Percentiles rank a stretch among this genome's conserved stretches.
phyloP scores from a whole-genome alignment of 768 basidiomycete species.

The Punctularia strigosozonata region DNA sequence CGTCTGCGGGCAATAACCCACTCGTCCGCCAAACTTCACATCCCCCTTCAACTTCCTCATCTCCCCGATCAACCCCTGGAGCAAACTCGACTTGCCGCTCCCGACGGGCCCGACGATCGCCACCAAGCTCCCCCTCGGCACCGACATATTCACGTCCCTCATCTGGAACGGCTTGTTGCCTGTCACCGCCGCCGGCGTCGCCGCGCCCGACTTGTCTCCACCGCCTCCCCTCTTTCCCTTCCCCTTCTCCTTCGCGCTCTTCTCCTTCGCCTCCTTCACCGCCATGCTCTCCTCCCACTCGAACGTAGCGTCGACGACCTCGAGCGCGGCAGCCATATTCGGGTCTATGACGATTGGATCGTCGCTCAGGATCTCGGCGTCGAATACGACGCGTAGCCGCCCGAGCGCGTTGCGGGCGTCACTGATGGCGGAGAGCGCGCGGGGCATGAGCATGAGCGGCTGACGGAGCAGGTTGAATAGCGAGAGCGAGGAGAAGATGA shows the following conservation, averaged over 20 bases:
- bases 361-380: conserved; percentile 38
- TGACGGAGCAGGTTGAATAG: conserved; percentile 57
- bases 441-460: conserved; percentile 56
- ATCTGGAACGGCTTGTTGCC: conserved; percentile 34
- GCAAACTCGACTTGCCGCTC: conserved; percentile 51
- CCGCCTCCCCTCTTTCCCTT: conserved; percentile 7
- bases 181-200: conserved; percentile 1
- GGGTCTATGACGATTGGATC: conserved; percentile 32
- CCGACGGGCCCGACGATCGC: conserved; percentile 64
- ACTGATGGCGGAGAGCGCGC: conserved; percentile 46
- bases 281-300: conserved; percentile 40
- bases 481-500: conserved; percentile 57
- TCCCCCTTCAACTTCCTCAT: conserved; percentile 44
- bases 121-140: conserved; percentile 46
- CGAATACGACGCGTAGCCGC: conserved; percentile 39
- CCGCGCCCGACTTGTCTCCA: conserved; percentile 5
- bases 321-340: conserved; percentile 33
- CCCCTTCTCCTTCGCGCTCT: conserved; percentile 7
- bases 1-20: conserved; percentile 63
- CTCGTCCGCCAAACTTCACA: conserved; percentile 47
- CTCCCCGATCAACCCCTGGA: conserved; percentile 59
- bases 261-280: conserved; percentile 9
- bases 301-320: conserved; percentile 44
- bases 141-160: conserved; percentile 32
- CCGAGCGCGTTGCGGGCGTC: conserved; percentile 54